phyloP scores from a whole-genome alignment of 148 eudicot species.

The Pharnaceum exiguum region DNA sequence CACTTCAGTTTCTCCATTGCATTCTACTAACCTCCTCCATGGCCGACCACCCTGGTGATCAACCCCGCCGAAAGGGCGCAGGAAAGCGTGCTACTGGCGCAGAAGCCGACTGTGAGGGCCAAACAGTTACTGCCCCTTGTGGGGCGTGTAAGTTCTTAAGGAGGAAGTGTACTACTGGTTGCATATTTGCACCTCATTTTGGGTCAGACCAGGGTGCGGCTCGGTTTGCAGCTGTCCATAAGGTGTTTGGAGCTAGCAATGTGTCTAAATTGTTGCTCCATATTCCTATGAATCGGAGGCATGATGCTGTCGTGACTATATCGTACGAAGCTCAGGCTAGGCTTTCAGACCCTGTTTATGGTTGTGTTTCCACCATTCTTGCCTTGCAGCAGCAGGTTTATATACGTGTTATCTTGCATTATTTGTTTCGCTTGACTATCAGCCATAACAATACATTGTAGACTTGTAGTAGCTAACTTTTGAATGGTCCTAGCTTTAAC shows the following conservation, averaged over 20 bases:
- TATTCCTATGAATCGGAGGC: conserved; percentile 43
- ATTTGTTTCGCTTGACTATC: too few species aligned
- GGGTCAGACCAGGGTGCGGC: conserved; percentile 58
- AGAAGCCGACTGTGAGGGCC: neutral
- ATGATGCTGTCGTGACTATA: conserved; percentile 50
- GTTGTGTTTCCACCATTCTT: conserved; percentile 55
- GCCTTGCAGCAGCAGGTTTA: conserved; percentile 56
- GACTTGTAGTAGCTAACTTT: too few species aligned
- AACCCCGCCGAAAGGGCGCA: conserved; percentile 22
- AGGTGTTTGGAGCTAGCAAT: conserved; percentile 63
- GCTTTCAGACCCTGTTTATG: conserved; percentile 57
- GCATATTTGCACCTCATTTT: conserved; percentile 58
- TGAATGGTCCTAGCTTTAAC: too few species aligned
- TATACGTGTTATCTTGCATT: neutral
- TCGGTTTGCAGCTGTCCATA: conserved; percentile 60
- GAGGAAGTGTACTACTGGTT: conserved; percentile 50
- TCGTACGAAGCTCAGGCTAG: conserved; percentile 64
- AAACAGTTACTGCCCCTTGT: conserved; percentile 25
- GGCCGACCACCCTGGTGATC: conserved; percentile 18
- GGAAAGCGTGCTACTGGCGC: conserved; percentile 8
- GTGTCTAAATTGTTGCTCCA: conserved; percentile 53
- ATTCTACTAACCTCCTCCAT: neutral
- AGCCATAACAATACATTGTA: neutral
- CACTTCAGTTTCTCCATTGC: neutral
- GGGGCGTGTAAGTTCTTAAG: conserved; percentile 65